Percentiles rank a stretch among this genome's conserved stretches.
phyloP scores from a whole-genome alignment of 345 rosid genomes.

The Moricandia moricandioides region DNA sequence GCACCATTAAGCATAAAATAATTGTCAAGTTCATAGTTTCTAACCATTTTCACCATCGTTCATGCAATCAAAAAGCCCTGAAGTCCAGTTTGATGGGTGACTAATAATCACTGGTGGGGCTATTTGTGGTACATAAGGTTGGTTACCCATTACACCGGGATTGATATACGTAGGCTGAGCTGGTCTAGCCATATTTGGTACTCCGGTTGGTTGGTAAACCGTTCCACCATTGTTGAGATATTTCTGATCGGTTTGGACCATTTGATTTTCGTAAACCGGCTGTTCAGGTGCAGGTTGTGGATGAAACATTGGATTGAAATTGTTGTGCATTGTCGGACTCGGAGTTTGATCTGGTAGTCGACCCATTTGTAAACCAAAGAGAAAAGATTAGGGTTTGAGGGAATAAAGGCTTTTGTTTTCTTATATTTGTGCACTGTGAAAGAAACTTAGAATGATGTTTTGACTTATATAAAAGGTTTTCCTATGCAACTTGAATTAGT shows the following conservation, averaged over 20 bases:
- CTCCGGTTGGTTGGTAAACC: conserved; percentile 1
- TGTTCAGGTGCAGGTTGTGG: conserved; percentile 4
- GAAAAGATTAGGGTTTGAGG: background rate
- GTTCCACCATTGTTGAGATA: conserved; percentile 17
- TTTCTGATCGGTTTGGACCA: background rate
- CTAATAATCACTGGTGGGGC: background rate
- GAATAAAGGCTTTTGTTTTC: background rate
- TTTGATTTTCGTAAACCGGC: conserved; percentile 7
- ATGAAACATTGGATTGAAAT: conserved; percentile 16
- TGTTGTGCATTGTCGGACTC: conserved; percentile 21
- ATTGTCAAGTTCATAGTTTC: background rate
- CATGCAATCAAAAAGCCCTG: conserved; percentile 68
- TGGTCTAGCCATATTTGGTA: background rate
- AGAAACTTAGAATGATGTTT: background rate
- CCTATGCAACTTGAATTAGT: conserved; percentile 16
- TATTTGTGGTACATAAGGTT: background rate
- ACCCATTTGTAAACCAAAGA: conserved; percentile 29
- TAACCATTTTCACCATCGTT: conserved; percentile 62
- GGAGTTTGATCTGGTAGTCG: conserved; percentile 17
- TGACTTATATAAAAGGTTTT: conserved; percentile 17
- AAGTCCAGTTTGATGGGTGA: conserved; percentile 44
- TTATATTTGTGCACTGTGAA: background rate
- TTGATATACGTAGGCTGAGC: background rate
- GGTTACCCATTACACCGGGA: background rate
- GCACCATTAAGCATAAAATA: background rate